Evolutionary conservation across 2,329 filamentous ascomycete species (phyloP).

Genomic region (Diaporthe eres): DNA sequence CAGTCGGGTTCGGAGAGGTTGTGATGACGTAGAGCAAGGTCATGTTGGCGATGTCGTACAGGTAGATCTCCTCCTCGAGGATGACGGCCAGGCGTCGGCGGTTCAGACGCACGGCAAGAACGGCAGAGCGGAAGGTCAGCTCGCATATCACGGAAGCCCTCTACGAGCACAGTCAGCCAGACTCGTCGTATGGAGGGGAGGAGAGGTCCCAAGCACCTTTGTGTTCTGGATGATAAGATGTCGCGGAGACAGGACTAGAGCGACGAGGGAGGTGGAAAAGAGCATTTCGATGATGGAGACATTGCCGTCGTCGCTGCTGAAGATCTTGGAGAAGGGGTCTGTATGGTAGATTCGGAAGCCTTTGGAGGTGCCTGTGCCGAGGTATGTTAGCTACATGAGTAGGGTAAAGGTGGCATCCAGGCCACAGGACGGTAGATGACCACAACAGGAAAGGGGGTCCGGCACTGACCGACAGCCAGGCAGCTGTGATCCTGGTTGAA

Average conservation of each 20-base stretch:
- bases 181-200: constrained; percentile 4
- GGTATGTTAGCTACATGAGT: constrained; percentile 4
- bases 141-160: constrained; percentile 92
- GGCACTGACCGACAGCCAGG: constrained; percentile 85
- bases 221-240: constrained; percentile 98
- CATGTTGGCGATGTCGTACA: constrained; percentile 99
- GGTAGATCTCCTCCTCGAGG: constrained; percentile 95
- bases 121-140: constrained; percentile 96
- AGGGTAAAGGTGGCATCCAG: constrained; percentile 28
- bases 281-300: constrained; percentile 98
- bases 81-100: constrained; percentile 94
- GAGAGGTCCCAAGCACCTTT: constrained; percentile 72
- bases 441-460: background rate
- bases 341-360: constrained; percentile 98
- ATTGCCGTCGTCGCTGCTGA: constrained; percentile 94
- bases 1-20: constrained; percentile 92
- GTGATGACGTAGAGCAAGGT: constrained; percentile 92
- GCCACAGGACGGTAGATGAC: background rate
- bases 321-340: constrained; percentile 95
- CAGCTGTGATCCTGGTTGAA: constrained; percentile 99
- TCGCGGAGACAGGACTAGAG: constrained; percentile 90
- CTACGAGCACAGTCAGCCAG: constrained; percentile 53
- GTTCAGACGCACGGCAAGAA: constrained; percentile 93
- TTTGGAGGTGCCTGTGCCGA: constrained; percentile 81
- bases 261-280: constrained; percentile 97